Percentiles rank a stretch among this genome's conserved stretches.
Conservation (phyloP, 73 alveolate species). For the Tetrahymena thermophila region DNA sequence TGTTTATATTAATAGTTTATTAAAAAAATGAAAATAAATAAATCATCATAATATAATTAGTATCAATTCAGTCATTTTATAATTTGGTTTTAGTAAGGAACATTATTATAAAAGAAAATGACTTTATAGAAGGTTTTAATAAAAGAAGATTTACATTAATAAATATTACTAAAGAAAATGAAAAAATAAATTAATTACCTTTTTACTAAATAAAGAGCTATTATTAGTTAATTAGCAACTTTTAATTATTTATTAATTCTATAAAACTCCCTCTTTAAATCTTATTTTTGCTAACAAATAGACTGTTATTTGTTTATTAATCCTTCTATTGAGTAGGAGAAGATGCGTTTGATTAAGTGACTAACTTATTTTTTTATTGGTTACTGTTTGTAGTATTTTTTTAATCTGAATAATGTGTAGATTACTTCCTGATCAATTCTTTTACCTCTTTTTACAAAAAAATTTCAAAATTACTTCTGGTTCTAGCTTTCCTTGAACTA, state of each 20-base stretch:
- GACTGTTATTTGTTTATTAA: not conserved
- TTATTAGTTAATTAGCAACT: not conserved
- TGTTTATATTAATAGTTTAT: too few relatives aligned
- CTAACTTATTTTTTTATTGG: not conserved
- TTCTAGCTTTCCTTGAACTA: not conserved
- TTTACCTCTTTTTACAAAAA: not conserved
- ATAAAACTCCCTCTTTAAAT: not conserved
- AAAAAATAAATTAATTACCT: not conserved
- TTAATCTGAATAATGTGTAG: not conserved
- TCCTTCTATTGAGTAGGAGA: not conserved
- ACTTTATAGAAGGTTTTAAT: too few relatives aligned
- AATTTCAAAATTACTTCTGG: not conserved
- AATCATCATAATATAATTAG: too few relatives aligned
- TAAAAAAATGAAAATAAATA: too few relatives aligned
- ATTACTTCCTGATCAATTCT: not conserved
- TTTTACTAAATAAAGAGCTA: not conserved
- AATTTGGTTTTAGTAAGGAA: too few relatives aligned
- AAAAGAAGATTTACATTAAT: too few relatives aligned
- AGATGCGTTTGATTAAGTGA: not conserved
- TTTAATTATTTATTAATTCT: not conserved
- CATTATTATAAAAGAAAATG: too few relatives aligned
- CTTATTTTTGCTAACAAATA: not conserved
- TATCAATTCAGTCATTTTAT: too few relatives aligned
- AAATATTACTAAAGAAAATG: too few relatives aligned
- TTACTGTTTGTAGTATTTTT: not conserved